phyloP scores from a whole-genome alignment of 2,329 filamentous ascomycete genomes.

The Curvularia spicifera region DNA sequence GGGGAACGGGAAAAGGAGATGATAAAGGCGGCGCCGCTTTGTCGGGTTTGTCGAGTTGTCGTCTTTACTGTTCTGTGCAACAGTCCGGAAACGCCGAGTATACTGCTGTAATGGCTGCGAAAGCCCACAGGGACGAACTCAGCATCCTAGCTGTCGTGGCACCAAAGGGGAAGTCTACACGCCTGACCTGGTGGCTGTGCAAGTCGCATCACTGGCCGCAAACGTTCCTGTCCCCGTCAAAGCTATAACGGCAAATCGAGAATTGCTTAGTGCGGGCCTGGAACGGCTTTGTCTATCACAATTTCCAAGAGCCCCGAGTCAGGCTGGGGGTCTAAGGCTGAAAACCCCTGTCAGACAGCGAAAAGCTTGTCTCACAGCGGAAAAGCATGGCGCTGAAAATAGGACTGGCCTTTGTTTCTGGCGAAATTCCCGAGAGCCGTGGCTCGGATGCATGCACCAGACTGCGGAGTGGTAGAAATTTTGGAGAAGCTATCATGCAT shows the following conservation, averaged over 20 bases:
- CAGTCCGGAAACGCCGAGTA: background rate
- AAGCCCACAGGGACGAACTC: conserved; percentile 2
- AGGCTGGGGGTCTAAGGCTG: conserved; percentile 7
- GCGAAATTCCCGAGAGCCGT: conserved; percentile 12
- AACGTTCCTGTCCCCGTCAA: conserved; percentile 3
- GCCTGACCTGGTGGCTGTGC: conserved; percentile 1
- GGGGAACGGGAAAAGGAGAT: background rate
- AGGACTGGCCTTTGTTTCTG: conserved; percentile 11
- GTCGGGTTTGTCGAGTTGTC: conserved; percentile 1
- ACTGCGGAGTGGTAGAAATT: conserved; percentile 19
- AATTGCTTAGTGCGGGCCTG: conserved; percentile 1
- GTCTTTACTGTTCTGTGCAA: background rate
- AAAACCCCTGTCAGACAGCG: conserved; percentile 4
- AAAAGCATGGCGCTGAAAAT: conserved; percentile 14
- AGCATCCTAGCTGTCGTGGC: conserved; percentile 6
- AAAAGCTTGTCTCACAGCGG: conserved; percentile 14
- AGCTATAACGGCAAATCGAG: background rate
- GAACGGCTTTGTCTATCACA: conserved; percentile 4
- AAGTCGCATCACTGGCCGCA: background rate
- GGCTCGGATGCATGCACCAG: conserved; percentile 4
- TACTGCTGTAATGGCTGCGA: background rate
- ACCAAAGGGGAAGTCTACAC: background rate
- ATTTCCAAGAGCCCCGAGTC: conserved; percentile 11
- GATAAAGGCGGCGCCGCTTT: background rate
- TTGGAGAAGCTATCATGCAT: conserved; percentile 16